Percentiles rank a stretch among this genome's conserved stretches.
These are phyloP conservation scores for Hamamelis virginiana DNA, from an alignment of 164 flowering plant species.

Conservation along the genomic window DNA sequence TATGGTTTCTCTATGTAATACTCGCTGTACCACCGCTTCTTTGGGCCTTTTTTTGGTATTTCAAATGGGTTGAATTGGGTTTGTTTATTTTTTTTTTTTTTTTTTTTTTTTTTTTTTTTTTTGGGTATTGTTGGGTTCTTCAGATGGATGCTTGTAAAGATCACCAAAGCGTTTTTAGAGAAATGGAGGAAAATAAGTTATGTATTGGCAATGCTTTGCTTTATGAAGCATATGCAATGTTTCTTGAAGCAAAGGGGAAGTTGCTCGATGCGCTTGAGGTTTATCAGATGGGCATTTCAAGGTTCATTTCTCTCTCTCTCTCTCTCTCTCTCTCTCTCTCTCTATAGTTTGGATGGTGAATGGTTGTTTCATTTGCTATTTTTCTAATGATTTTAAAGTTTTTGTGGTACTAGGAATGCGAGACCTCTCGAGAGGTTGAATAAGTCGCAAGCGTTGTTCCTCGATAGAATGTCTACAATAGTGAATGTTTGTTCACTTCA, in stretches of 20 bases:
- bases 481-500: constrained; percentile 36
- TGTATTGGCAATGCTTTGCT: constrained; percentile 48
- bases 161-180: constrained; percentile 45
- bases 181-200: constrained; percentile 52
- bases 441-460: constrained; percentile 52
- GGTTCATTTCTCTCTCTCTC: constrained; percentile 35
- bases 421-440: constrained; percentile 63
- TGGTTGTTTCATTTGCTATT: neutral
- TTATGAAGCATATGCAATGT: constrained; percentile 64
- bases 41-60: too few relatives aligned
- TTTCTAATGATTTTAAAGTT: neutral
- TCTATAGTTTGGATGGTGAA: neutral
- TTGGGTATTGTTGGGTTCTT: neutral
- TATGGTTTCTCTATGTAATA: constrained; percentile 80
- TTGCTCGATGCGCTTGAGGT: constrained; percentile 57
- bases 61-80: neutral
- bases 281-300: constrained; percentile 68
- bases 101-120: neutral
- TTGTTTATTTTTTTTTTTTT: neutral
- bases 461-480: constrained; percentile 49
- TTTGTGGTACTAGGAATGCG: constrained; percentile 56
- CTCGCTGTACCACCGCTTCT: neutral
- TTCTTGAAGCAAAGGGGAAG: constrained; percentile 67
- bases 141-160: constrained; percentile 67
- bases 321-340: neutral